Conservation (phyloP, 2,329 filamentous ascomycete species). For the Triangularia verruculosa region DNA sequence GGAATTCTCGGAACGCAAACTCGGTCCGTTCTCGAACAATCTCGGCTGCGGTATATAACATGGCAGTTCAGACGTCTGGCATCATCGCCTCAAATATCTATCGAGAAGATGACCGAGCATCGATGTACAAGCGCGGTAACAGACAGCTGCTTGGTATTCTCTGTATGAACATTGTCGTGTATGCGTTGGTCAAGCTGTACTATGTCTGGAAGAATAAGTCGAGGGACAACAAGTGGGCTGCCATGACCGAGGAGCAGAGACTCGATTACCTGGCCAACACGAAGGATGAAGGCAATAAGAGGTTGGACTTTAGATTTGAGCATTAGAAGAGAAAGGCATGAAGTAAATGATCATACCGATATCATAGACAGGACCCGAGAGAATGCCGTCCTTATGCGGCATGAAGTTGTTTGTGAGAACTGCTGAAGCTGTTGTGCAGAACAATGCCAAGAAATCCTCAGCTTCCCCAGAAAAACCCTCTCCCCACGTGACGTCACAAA, state of each 20-base stretch:
- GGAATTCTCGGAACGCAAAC: conserved; percentile 57
- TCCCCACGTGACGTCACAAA: not conserved
- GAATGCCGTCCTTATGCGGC: not conserved
- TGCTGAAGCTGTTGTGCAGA: not conserved
- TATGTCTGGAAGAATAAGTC: conserved; percentile 36
- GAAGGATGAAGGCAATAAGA: conserved; percentile 35
- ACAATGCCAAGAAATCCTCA: not conserved
- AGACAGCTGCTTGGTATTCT: conserved; percentile 46
- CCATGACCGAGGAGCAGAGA: conserved; percentile 32
- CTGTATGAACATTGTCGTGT: conserved; percentile 34
- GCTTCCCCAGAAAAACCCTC: not conserved
- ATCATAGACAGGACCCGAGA: too few relatives aligned
- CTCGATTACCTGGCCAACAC: conserved; percentile 33
- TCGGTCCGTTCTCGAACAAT: conserved; percentile 61
- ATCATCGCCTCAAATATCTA: conserved; percentile 44
- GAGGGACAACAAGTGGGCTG: conserved; percentile 30
- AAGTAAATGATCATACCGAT: too few relatives aligned
- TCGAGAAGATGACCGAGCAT: conserved; percentile 35
- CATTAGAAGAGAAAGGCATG: conserved; percentile 21
- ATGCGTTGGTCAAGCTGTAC: conserved; percentile 33
- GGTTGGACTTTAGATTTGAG: conserved; percentile 35
- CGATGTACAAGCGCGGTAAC: conserved; percentile 54
- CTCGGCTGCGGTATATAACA: conserved; percentile 62
- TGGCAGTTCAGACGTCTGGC: conserved; percentile 44
- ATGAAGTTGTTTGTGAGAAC: not conserved